Conservation (phyloP, 2,329 filamentous ascomycete genomes). For the Venturia oleaginea region DNA sequence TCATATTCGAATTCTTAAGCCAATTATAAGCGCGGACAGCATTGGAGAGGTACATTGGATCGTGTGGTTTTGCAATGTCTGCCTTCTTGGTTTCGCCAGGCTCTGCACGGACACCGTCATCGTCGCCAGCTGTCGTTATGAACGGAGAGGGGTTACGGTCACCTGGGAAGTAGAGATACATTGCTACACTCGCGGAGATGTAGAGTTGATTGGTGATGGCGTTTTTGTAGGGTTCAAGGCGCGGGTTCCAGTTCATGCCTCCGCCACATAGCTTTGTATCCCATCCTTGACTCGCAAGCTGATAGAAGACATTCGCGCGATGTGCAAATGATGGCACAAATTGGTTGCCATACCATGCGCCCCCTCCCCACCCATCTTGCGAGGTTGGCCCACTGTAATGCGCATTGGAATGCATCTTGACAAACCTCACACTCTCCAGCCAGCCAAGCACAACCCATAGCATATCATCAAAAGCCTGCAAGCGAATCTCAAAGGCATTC, state of each 20-base stretch:
- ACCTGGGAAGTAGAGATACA: constrained; percentile 85
- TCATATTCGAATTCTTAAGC: constrained; percentile 75
- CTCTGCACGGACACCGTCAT: not conserved
- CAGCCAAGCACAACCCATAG: constrained; percentile 91
- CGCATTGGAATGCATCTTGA: constrained; percentile 55
- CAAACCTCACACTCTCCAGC: constrained; percentile 73
- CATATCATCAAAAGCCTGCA: constrained; percentile 85
- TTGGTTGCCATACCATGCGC: constrained; percentile 63
- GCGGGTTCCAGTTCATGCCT: constrained; percentile 86
- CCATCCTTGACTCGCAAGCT: constrained; percentile 71
- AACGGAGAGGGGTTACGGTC: constrained; percentile 68
- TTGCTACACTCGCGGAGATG: constrained; percentile 72
- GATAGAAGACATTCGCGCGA: constrained; percentile 76
- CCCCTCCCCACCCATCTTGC: not conserved
- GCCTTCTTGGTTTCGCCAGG: constrained; percentile 19
- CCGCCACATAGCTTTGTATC: constrained; percentile 71
- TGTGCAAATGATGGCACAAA: constrained; percentile 72
- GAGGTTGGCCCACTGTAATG: constrained; percentile 41
- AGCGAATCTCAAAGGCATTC: constrained; percentile 63
- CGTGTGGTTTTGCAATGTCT: constrained; percentile 33
- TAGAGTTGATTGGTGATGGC: constrained; percentile 91
- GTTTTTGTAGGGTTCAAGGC: constrained; percentile 79
- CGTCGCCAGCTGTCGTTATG: constrained; percentile 20
- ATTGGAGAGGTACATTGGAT: constrained; percentile 58
- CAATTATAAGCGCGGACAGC: constrained; percentile 73